A percentile compares a stretch with the other conserved stretches of the same genome.
Conservation (phyloP, 306 rosid genomes). For the Boehmeria nivea region DNA sequence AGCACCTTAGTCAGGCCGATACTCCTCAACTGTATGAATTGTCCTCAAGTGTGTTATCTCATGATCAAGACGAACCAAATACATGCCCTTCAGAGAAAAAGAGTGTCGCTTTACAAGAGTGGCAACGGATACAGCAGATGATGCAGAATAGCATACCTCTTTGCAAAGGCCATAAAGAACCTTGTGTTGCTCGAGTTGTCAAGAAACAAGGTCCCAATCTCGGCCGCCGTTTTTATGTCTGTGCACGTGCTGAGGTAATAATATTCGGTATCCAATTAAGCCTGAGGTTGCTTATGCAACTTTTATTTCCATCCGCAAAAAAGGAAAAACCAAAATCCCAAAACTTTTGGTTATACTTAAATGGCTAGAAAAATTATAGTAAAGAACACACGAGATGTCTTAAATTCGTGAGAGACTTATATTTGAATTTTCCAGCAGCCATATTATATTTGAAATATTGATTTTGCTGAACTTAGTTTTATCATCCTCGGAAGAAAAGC, state of each 20-base stretch:
- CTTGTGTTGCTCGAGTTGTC: conserved; percentile 77
- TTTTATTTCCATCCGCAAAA: background rate
- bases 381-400: too few relatives aligned
- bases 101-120: conserved; percentile 58
- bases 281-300: background rate
- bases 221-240: conserved; percentile 80
- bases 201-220: conserved; percentile 79
- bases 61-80: conserved; percentile 32
- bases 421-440: too few relatives aligned
- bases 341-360: background rate
- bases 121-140: conserved; percentile 83
- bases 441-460: too few relatives aligned
- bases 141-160: conserved; percentile 91
- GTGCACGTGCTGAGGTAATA: conserved; percentile 77
- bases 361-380: background rate
- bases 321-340: background rate
- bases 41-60: conserved; percentile 28
- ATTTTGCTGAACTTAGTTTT: too few relatives aligned
- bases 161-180: conserved; percentile 84
- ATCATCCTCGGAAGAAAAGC: too few relatives aligned
- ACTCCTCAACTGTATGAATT: conserved; percentile 23
- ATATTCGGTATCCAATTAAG: background rate
- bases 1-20: conserved; percentile 9
- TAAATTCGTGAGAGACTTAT: too few relatives aligned
- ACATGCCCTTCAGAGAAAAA: conserved; percentile 37